phyloP scores from a whole-genome alignment of 768 basidiomycete species.

The Dendrothele bispora region DNA sequence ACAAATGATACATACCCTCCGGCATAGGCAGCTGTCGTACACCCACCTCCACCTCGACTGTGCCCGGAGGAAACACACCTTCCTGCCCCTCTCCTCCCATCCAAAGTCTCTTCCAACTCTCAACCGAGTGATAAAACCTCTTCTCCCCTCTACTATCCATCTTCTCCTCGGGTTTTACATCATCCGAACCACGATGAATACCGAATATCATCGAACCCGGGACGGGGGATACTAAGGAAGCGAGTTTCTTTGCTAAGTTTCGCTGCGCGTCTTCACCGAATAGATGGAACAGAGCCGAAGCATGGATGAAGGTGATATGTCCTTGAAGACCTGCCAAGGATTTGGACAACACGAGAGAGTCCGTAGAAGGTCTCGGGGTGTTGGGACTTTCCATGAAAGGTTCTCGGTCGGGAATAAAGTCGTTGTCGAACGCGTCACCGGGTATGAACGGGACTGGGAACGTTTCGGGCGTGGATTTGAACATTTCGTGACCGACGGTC shows the following conservation, averaged over 20 bases:
- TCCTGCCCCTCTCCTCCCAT: too few species aligned
- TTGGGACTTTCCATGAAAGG: slow-evolving; percentile 9
- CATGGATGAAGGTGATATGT: slow-evolving; percentile 40
- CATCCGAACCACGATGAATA: slow-evolving; percentile 22
- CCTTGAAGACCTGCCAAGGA: slow-evolving; percentile 42
- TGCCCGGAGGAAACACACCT: too few species aligned
- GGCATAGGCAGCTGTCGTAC: too few species aligned
- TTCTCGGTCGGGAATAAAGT: slow-evolving; percentile 27
- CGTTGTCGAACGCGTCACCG: slow-evolving; percentile 41
- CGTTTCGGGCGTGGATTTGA: slow-evolving; percentile 34
- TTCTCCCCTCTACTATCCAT: slow-evolving; percentile 26
- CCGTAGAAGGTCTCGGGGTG: slow-evolving; percentile 14
- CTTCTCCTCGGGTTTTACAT: slow-evolving; percentile 8
- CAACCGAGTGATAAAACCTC: background rate
- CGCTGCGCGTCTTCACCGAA: slow-evolving; percentile 36
- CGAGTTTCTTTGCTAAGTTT: slow-evolving; percentile 31
- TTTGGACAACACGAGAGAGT: slow-evolving; percentile 25
- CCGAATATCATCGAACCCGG: slow-evolving; percentile 39
- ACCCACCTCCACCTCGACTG: too few species aligned
- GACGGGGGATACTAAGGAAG: slow-evolving; percentile 28
- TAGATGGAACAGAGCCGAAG: slow-evolving; percentile 43
- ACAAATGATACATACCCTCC: too few species aligned
- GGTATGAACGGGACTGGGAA: slow-evolving; percentile 44
- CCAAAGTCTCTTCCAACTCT: slow-evolving; percentile 1
- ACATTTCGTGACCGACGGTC: slow-evolving; percentile 48